These are phyloP conservation scores for Kickxella alabastrina DNA, from an alignment of 192 early-diverging fungal species.

Conservation along the genomic window DNA sequence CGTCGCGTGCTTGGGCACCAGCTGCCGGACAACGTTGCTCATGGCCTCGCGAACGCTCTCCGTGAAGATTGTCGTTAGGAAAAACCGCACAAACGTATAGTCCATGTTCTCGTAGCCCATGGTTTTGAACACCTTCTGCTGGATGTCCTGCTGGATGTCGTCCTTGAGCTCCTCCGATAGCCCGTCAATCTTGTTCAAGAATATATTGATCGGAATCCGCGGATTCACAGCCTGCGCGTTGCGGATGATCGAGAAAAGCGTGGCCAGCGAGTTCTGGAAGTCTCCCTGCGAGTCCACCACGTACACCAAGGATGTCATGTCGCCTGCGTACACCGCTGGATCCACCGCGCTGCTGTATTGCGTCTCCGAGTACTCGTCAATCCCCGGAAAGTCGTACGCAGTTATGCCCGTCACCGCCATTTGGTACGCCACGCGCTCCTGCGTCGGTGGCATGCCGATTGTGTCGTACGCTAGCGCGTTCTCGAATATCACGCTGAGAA, in stretches of 20 bases:
- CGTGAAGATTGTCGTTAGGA: conserved; percentile 91
- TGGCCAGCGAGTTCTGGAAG: conserved; percentile 69
- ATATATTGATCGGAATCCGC: conserved; percentile 85
- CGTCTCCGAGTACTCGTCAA: conserved; percentile 76
- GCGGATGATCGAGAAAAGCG: conserved; percentile 69
- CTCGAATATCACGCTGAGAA: conserved; percentile 41
- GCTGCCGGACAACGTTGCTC: conserved; percentile 86
- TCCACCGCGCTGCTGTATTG: conserved; percentile 48
- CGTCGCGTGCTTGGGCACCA: conserved; percentile 79
- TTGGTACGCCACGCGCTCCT: conserved; percentile 23
- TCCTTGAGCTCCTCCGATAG: conserved; percentile 93
- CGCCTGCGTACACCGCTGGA: conserved; percentile 61
- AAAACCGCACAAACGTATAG: conserved; percentile 73
- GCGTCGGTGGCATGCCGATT: conserved; percentile 33
- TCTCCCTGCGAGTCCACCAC: conserved; percentile 98
- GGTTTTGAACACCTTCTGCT: conserved; percentile 85
- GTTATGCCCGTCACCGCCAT: conserved; percentile 31
- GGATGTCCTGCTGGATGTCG: conserved; percentile 93
- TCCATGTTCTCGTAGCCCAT: conserved; percentile 74
- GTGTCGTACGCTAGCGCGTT: conserved; percentile 25
- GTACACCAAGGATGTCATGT: conserved; percentile 78
- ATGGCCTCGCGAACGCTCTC: conserved; percentile 94
- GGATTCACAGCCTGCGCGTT: conserved; percentile 76
- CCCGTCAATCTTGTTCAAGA: conserved; percentile 97
- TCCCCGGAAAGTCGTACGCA: conserved; percentile 91